Base-by-base conservation (phyloP, 371 early-diverging fungal genomes). In the Lichtheimia ornata region DNA sequence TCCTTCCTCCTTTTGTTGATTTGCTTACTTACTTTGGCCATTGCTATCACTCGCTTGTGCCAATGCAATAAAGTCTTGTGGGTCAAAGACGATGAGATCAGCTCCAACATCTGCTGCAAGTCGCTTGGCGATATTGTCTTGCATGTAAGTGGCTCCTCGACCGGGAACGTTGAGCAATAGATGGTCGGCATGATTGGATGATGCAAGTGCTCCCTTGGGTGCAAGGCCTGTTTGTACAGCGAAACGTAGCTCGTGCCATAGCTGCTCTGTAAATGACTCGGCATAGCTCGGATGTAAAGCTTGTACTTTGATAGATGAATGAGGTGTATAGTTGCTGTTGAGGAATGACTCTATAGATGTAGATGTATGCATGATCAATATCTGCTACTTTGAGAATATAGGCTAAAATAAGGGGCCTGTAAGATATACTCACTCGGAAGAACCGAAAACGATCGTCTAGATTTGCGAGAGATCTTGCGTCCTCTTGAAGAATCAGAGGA, bases 1-100 rank as follows among this genome's bases (percentile, higher is more conserved):
- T 49, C 30, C 51, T 9, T 50, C 28, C 27, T 64, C 62, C 62
- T 71, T 60, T 44, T n/a, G n/a, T n/a, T n/a, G n/a, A 13, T 45
- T 49, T 40, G 7, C 24, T 58, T 9, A 35, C 1, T 60, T 65
- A 65, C 65, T 61, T 3, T 60, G 13, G 63, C 57, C 43, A 57
- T 67, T 53, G 40, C 68, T 58, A 58, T 67, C 55, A 49, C 69
- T 57, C 24, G 51, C 69, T 24, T 79, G 62, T 13, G 81, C 79
- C 30, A 84, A 64, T 14, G 70, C 67, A 49, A 79, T 64, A 54
- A 83, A 64, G 42, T 84, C 85, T 52, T 82, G 82, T 3, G 74
- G 58, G 51, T 84, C 83, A 40, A 84, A 56, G 0, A 67, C 68
- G 4, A 76, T 47, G 18, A 79, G 44, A 61, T 76, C 69, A 2